Conservation (phyloP, 257 asterid species). For the Nicotiana tabacum region DNA sequence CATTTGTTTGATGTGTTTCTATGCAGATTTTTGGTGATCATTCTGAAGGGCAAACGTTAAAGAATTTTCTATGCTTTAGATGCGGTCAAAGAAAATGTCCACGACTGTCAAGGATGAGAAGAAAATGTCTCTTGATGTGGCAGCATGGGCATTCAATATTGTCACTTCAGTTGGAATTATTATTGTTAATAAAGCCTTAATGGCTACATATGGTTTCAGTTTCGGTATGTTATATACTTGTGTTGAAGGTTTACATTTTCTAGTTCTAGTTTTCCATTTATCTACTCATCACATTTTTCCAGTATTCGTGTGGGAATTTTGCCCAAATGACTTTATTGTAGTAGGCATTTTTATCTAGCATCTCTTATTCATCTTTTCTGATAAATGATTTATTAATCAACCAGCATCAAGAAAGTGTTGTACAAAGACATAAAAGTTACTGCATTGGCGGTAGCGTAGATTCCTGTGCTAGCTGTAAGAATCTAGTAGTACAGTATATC, state of each 20-base stretch:
- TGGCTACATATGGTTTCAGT: conserved; percentile 63
- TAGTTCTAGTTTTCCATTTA: background rate
- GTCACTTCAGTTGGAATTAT: conserved; percentile 65
- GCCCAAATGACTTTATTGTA: too few species aligned
- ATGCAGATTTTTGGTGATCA: background rate
- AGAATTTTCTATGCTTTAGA: conserved; percentile 14
- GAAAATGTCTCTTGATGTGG: conserved; percentile 41
- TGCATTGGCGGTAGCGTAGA: too few species aligned
- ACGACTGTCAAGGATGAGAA: conserved; percentile 42
- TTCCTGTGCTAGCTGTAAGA: too few species aligned
- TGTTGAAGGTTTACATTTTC: background rate
- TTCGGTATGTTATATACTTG: conserved; percentile 32
- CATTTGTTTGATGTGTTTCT: background rate
- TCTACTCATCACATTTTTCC: too few species aligned
- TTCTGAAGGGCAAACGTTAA: background rate
- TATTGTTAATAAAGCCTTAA: conserved; percentile 53
- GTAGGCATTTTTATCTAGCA: too few species aligned
- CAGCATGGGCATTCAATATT: conserved; percentile 63
- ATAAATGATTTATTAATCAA: too few species aligned
- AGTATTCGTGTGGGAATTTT: too few species aligned
- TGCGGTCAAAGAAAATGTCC: conserved; percentile 36
- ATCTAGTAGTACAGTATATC: background rate
- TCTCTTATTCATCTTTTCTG: too few species aligned
- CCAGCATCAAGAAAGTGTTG: too few species aligned
- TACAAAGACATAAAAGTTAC: too few species aligned